Conservation (phyloP, 345 rosid species). For the Orychophragmus violaceus region DNA sequence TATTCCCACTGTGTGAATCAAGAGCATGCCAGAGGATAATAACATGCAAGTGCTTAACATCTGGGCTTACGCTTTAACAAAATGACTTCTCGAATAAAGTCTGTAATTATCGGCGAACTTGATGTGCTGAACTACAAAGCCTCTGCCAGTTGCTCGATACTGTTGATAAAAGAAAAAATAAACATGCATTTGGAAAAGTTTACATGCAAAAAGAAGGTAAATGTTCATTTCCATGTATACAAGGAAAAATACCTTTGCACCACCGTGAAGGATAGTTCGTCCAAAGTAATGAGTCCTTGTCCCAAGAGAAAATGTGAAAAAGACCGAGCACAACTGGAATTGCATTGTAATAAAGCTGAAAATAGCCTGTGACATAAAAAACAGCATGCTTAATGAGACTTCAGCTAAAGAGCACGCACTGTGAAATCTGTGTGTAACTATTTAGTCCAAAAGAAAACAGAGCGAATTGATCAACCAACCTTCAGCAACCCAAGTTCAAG, state of each 20-base stretch:
- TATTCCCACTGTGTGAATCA: conserved; percentile 12
- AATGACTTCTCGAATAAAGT: conserved; percentile 97
- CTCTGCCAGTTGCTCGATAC: conserved; percentile 99
- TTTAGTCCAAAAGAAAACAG: background rate
- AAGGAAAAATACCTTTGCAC: conserved; percentile 67
- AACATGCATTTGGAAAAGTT: conserved; percentile 13
- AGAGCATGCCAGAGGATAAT: conserved; percentile 9
- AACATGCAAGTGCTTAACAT: background rate
- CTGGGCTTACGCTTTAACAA: conserved; percentile 84
- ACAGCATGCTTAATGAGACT: background rate
- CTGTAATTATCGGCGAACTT: conserved; percentile 97
- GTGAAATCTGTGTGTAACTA: background rate
- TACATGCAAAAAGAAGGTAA: background rate
- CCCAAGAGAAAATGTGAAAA: conserved; percentile 97
- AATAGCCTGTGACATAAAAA: conserved; percentile 63
- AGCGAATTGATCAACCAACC: conserved; percentile 43
- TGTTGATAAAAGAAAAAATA: conserved; percentile 34
- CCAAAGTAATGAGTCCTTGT: conserved; percentile 99
- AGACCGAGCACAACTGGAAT: conserved; percentile 92
- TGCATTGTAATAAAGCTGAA: conserved; percentile 97
- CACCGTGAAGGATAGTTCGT: conserved; percentile 98
- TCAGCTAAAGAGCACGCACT: background rate
- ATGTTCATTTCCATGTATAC: background rate
- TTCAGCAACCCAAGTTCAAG: conserved; percentile 86
- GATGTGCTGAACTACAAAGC: conserved; percentile 95